Conservation (phyloP, 108 stramenopile species). For the Stephanodiscus minutulus region DNA sequence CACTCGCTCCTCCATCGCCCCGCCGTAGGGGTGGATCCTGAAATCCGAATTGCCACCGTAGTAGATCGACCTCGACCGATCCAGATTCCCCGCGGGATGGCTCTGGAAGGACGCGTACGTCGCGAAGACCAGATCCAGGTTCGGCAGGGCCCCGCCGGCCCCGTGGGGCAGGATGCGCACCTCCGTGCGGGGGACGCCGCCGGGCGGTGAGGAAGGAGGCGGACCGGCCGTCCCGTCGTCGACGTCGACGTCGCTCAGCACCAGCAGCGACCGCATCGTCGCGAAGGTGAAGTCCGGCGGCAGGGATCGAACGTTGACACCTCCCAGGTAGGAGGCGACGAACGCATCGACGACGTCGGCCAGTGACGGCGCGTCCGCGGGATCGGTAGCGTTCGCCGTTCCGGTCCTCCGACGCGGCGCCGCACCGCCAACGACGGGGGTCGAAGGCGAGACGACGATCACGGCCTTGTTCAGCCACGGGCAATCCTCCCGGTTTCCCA, state of each 20-base stretch:
- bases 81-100: constrained; percentile 18
- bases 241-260: constrained; percentile 42
- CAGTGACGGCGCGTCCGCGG: constrained; percentile 20
- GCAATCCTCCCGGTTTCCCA: constrained; percentile 48
- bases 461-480: constrained; percentile 85
- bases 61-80: constrained; percentile 14
- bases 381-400: background rate
- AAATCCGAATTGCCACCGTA: constrained; percentile 28
- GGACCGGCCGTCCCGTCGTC: background rate
- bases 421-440: too few relatives aligned
- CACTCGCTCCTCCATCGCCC: constrained; percentile 9
- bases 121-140: constrained; percentile 83
- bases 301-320: constrained; percentile 19
- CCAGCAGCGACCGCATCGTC: constrained; percentile 70
- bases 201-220: background rate
- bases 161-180: constrained; percentile 74
- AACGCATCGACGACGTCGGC: constrained; percentile 38
- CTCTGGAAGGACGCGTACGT: constrained; percentile 45
- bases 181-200: constrained; percentile 14
- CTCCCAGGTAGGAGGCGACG: constrained; percentile 37
- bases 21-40: constrained; percentile 29
- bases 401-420: background rate
- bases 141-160: constrained; percentile 72
- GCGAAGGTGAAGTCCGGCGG: constrained; percentile 59
- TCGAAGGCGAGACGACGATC: constrained; percentile 62